These are phyloP conservation scores for Claviceps lovelessii DNA, from an alignment of 2,329 filamentous ascomycete genomes.

Conservation along the genomic window DNA sequence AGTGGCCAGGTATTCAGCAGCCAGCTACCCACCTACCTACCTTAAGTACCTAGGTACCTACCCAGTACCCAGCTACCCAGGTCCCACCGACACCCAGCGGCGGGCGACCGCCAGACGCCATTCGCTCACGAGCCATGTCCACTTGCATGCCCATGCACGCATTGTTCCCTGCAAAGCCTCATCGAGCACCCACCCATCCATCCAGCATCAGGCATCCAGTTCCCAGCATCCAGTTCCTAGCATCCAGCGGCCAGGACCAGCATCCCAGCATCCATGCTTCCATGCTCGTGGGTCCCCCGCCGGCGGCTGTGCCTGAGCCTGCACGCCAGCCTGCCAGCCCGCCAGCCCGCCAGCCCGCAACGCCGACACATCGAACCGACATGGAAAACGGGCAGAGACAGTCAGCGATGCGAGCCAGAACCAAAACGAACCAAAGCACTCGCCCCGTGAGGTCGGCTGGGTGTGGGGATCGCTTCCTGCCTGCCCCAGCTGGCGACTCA, in stretches of 20 bases:
- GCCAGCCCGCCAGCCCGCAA: neutral
- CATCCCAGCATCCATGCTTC: neutral
- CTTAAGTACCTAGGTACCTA: too few species aligned
- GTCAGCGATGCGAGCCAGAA: too few species aligned
- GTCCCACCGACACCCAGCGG: too few species aligned
- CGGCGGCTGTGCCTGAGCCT: conserved; percentile 1
- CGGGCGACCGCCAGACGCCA: neutral
- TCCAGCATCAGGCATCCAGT: too few species aligned
- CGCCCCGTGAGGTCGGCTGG: neutral
- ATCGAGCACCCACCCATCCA: neutral
- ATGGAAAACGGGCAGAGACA: neutral
- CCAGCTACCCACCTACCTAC: too few species aligned
- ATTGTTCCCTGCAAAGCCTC: neutral
- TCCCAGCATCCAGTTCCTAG: too few species aligned
- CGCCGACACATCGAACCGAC: neutral
- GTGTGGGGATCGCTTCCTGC: neutral
- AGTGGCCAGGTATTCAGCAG: neutral
- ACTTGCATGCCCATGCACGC: neutral
- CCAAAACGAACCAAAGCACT: too few species aligned
- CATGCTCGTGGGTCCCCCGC: neutral
- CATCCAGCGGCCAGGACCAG: too few species aligned
- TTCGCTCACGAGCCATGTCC: neutral
- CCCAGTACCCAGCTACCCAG: too few species aligned
- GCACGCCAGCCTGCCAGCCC: neutral
- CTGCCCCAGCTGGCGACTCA: conserved; percentile 1